A percentile compares a stretch with the other conserved stretches of the same genome.
Evolutionary conservation across 805 yeast genomes (phyloP).

Genomic region (Yamadazyma nakazawae): DNA sequence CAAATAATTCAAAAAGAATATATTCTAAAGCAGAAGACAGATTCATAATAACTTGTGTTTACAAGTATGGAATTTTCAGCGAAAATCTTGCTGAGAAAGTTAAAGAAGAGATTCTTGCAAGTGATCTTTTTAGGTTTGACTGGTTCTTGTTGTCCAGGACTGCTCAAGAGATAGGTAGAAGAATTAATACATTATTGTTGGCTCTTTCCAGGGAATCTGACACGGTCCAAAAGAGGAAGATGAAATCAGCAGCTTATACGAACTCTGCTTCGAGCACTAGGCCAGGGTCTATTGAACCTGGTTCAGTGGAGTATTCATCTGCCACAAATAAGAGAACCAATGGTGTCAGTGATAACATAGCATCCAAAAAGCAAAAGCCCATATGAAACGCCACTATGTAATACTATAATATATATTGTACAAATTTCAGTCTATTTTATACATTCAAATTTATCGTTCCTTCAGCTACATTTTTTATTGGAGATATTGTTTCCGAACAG

Average conservation of each 20-base stretch:
- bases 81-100: constrained; percentile 61
- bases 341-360: not conserved
- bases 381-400: not conserved
- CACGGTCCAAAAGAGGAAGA: constrained; percentile 38
- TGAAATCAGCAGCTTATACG: constrained; percentile 14
- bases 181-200: constrained; percentile 62
- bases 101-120: constrained; percentile 57
- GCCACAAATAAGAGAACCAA: not conserved
- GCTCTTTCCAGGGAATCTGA: constrained; percentile 70
- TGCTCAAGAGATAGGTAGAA: constrained; percentile 65
- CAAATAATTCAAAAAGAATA: constrained; percentile 75
- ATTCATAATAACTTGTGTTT: constrained; percentile 56
- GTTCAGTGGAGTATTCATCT: not conserved
- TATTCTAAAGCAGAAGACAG: constrained; percentile 71
- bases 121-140: constrained; percentile 64
- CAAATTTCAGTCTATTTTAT: not conserved
- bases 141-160: constrained; percentile 73
- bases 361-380: constrained; percentile 5
- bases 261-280: constrained; percentile 27
- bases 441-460: not conserved
- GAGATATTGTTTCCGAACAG: constrained; percentile 34
- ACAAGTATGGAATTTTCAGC: constrained; percentile 61
- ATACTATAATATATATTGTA: constrained; percentile 4
- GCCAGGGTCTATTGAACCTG: constrained; percentile 36
- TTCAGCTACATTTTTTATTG: not conserved